Evolutionary conservation across 2,329 filamentous ascomycete genomes (phyloP).

Genomic region (Camillea tinctor): DNA sequence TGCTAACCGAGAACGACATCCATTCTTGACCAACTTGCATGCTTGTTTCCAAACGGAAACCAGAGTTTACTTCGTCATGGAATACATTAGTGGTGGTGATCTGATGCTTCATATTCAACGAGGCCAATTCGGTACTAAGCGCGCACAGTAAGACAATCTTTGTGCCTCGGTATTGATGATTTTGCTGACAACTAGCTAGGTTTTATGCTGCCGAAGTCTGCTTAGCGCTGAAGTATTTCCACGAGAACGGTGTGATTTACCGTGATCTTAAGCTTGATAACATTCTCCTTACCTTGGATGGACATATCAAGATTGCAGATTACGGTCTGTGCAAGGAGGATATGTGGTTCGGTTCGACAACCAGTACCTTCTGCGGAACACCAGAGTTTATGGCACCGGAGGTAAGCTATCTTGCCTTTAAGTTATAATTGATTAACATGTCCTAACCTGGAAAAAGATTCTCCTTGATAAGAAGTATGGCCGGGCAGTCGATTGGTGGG

Average conservation of each 20-base stretch:
- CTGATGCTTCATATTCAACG: slow-evolving; percentile 98
- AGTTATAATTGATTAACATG: background rate
- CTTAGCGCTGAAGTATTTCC: slow-evolving; percentile 96
- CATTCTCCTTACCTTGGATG: slow-evolving; percentile 90
- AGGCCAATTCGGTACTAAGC: slow-evolving; percentile 91
- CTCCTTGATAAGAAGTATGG: slow-evolving; percentile 98
- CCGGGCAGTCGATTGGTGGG: slow-evolving; percentile 98
- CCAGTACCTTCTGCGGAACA: slow-evolving; percentile 98
- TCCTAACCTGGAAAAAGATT: slow-evolving; percentile 60
- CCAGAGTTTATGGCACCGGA: slow-evolving; percentile 99
- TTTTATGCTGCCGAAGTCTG: slow-evolving; percentile 99
- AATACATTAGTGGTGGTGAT: slow-evolving; percentile 98
- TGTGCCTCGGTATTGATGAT: background rate
- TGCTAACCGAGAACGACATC: slow-evolving; percentile 94
- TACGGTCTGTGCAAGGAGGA: slow-evolving; percentile 99
- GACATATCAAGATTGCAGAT: slow-evolving; percentile 98
- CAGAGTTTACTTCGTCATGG: slow-evolving; percentile 98
- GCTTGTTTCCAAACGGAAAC: slow-evolving; percentile 99
- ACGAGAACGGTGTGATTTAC: slow-evolving; percentile 98
- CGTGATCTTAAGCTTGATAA: slow-evolving; percentile 92
- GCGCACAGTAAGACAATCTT: slow-evolving; percentile 73
- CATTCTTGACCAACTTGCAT: slow-evolving; percentile 91
- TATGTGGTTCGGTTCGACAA: slow-evolving; percentile 98
- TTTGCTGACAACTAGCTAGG: slow-evolving; percentile 41
- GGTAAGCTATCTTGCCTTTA: slow-evolving; percentile 48